phyloP scores from a whole-genome alignment of 148 eudicot species.

The Pouteria glomerata region DNA sequence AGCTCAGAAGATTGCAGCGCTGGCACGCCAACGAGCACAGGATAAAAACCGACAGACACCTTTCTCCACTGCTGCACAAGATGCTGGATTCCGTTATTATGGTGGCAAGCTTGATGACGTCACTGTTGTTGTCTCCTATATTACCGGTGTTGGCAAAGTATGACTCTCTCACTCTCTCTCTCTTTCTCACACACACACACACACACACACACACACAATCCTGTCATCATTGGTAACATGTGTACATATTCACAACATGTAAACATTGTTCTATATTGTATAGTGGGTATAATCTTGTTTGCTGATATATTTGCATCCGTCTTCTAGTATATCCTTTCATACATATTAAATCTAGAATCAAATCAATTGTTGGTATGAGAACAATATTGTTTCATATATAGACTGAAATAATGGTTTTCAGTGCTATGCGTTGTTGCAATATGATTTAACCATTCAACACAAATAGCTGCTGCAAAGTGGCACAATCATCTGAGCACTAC shows the following conservation, averaged over 20 bases:
- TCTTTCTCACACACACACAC: background rate
- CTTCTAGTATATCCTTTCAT: background rate
- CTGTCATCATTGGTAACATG: background rate
- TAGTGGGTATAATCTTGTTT: background rate
- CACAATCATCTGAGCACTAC: background rate
- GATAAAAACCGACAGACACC: conserved; percentile 31
- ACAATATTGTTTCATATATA: background rate
- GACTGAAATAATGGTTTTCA: background rate
- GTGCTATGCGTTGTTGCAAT: background rate
- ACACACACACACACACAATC: background rate
- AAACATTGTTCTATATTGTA: background rate
- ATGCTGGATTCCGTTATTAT: conserved; percentile 30
- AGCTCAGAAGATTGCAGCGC: conserved; percentile 34
- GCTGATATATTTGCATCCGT: background rate
- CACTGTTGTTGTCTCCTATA: conserved; percentile 27
- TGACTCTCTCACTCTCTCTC: conserved; percentile 11
- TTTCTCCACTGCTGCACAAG: conserved; percentile 30
- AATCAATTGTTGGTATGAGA: background rate
- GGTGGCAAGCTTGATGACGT: conserved; percentile 34
- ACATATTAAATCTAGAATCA: background rate
- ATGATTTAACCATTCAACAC: background rate
- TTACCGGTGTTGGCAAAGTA: conserved; percentile 27
- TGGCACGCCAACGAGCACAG: conserved; percentile 30
- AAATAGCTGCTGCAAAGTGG: background rate
- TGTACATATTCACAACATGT: background rate